These are phyloP conservation scores for Cyclostephanos invisitatus DNA, from an alignment of 108 stramenopile species.

Conservation along the genomic window DNA sequence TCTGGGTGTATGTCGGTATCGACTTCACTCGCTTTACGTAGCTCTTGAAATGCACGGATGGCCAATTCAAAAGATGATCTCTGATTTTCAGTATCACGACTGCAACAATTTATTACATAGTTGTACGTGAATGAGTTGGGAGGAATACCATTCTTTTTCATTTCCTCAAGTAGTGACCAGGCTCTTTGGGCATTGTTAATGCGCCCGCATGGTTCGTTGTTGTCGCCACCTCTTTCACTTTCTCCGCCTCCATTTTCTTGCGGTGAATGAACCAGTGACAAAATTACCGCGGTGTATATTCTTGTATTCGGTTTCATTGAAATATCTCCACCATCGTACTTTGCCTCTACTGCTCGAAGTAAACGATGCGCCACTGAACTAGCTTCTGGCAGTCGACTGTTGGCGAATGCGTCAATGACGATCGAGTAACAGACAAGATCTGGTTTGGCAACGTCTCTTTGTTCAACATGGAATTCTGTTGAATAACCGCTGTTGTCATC, in stretches of 20 bases:
- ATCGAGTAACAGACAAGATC: slow-evolving; percentile 41
- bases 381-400: slow-evolving; percentile 42
- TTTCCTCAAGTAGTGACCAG: slow-evolving; percentile 39
- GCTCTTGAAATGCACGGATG: slow-evolving; percentile 44
- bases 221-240: slow-evolving; percentile 2
- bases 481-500: background rate
- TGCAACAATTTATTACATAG: slow-evolving; percentile 52
- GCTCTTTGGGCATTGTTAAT: slow-evolving; percentile 41
- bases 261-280: slow-evolving; percentile 36
- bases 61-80: slow-evolving; percentile 43
- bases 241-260: slow-evolving; percentile 1
- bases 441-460: slow-evolving; percentile 35
- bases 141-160: slow-evolving; percentile 36
- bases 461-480: slow-evolving; percentile 28
- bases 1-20: slow-evolving; percentile 42
- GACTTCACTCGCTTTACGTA: slow-evolving; percentile 22
- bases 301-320: slow-evolving; percentile 52
- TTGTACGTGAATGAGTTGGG: slow-evolving; percentile 59
- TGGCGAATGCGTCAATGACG: slow-evolving; percentile 43
- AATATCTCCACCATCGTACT: slow-evolving; percentile 37
- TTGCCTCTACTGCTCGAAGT: slow-evolving; percentile 33
- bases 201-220: background rate
- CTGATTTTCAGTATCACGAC: slow-evolving; percentile 21
- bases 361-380: slow-evolving; percentile 29
- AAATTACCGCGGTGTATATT: slow-evolving; percentile 49